These are phyloP conservation scores for Lactifluus piperatus DNA, from an alignment of 768 basidiomycete species.

Conservation along the genomic window DNA sequence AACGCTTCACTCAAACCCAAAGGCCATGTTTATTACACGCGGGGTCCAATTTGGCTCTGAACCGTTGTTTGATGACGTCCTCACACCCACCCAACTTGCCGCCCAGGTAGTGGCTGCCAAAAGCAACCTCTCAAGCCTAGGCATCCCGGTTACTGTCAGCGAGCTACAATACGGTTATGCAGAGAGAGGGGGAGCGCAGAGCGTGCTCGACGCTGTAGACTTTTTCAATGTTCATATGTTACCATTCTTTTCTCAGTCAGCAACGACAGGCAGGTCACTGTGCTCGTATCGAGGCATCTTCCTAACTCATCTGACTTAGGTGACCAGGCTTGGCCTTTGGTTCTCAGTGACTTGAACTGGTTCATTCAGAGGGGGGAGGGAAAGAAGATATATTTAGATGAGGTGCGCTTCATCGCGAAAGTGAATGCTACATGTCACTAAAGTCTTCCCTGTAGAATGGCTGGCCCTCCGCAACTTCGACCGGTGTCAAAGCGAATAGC, in stretches of 20 bases:
- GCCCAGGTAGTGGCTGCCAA: constrained; percentile 43
- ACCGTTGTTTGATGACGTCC: constrained; percentile 52
- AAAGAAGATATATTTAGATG: constrained; percentile 69
- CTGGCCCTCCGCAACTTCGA: constrained; percentile 62
- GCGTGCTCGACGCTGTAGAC: constrained; percentile 52
- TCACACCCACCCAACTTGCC: constrained; percentile 41
- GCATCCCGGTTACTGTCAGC: constrained; percentile 61
- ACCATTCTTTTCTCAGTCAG: constrained; percentile 53
- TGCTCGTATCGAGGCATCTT: not conserved
- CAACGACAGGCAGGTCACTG: constrained; percentile 41
- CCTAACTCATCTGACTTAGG: constrained; percentile 29
- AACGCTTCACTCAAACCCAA: constrained; percentile 25
- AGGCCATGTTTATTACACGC: constrained; percentile 55
- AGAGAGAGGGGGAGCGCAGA: constrained; percentile 40
- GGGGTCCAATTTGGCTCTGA: constrained; percentile 67
- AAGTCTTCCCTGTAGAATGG: constrained; percentile 45
- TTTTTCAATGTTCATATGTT: constrained; percentile 62
- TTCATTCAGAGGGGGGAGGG: constrained; percentile 53
- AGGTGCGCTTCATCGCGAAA: constrained; percentile 34
- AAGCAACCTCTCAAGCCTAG: constrained; percentile 38
- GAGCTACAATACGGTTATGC: constrained; percentile 36
- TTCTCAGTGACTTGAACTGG: constrained; percentile 52
- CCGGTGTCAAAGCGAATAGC: constrained; percentile 58
- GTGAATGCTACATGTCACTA: not conserved
- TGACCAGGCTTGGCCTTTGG: constrained; percentile 52